Evolutionary conservation across 2,329 filamentous ascomycete species (phyloP), one percentile per base, ranked within the genome.

Genomic region (Myriosclerotinia curreyana): DNA sequence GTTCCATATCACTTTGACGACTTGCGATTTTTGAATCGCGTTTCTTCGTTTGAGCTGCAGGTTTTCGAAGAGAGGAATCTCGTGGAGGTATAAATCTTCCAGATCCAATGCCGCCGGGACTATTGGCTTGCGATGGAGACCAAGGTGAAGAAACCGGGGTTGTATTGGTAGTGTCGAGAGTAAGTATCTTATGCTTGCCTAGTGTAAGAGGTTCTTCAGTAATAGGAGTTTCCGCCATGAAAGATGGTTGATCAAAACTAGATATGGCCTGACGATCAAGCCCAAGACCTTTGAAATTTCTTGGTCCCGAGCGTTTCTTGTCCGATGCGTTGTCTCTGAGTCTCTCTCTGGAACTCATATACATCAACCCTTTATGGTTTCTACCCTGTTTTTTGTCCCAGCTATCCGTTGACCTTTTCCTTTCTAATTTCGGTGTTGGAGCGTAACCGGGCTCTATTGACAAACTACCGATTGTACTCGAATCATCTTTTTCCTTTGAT

Each of bases 341-440:
- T 38, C 82, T 81, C 74, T 91, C 88, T 72, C 84, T 87, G 53
- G 88, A 91, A 76, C 82, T 86, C 86, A 89, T 90, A 71, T 90
- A 90, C 82, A 87, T 86, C 71, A 90, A 76, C 3, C 86, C 83
- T 72, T 82, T 84, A 66, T 82, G 76, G 64, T 77, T 78, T 36
- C 85, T 80, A 3, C 75, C 75, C 49, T 81, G 77, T 72, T 84
- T 87, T 73, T 79, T 83, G 25, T 82, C 82, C 84, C 85, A 88
- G 73, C 83, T 87, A 69, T 88, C 86, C 67, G 81, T 78, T 2
- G 85, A 87, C 50, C 78, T 77, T 71, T 83, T 79, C 61, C 78
- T 79, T 66, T 77, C 79, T 68, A 86, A 72, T 67, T 87, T 82
- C 15, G 78, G 76, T 20, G 79, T 77, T 14, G 70, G 79, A 9